Conservation (phyloP, 106 monocot species). For the Dactylorhiza incarnata region DNA sequence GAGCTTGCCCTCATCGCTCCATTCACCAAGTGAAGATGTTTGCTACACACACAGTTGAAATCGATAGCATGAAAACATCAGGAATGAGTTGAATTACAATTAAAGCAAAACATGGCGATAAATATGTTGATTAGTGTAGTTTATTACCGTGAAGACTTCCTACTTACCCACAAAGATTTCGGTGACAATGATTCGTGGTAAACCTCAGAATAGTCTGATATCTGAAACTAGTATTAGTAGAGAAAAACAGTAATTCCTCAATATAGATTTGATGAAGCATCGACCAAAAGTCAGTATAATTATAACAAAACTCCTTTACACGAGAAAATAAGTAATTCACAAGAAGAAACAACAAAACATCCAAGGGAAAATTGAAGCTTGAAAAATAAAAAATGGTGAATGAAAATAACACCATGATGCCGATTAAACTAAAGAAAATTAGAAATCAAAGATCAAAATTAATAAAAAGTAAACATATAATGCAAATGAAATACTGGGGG, state of each 20-base stretch:
- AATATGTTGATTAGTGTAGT: background rate
- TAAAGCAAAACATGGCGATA: background rate
- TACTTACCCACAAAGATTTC: constrained; percentile 2
- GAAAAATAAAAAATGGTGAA: background rate
- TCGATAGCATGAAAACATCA: background rate
- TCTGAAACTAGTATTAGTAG: background rate
- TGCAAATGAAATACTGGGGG: background rate
- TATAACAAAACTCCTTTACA: background rate
- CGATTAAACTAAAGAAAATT: background rate
- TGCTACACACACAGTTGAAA: constrained; percentile 7
- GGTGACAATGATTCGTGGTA: background rate
- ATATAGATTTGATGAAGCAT: background rate
- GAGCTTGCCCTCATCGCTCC: background rate
- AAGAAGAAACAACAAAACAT: background rate
- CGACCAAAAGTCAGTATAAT: background rate
- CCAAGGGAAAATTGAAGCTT: background rate
- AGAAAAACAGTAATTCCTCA: background rate
- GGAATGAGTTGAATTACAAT: background rate
- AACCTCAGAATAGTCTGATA: background rate
- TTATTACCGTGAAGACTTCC: background rate
- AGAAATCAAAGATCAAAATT: background rate
- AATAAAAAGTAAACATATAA: background rate
- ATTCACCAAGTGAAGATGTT: constrained; percentile 1
- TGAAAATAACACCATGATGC: background rate
- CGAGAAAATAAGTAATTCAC: background rate